Percentiles rank a stretch among this genome's conserved stretches.
Conservation (phyloP, 1,284 basidiomycete genomes). For the Stygiomarasmius scandens region DNA sequence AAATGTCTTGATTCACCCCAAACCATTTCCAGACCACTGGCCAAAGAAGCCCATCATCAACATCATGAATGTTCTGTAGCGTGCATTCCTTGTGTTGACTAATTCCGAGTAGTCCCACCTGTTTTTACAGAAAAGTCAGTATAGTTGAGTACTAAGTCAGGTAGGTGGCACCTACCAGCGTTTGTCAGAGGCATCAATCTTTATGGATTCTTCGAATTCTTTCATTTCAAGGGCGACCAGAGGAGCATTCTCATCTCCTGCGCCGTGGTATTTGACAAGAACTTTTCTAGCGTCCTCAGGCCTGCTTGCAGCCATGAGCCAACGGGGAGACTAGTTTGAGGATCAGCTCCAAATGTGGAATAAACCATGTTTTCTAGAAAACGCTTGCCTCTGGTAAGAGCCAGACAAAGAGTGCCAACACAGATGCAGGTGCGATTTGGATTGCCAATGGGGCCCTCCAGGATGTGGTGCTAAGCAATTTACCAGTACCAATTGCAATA, state of each 20-base stretch:
- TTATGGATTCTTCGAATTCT: conserved; percentile 58
- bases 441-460: conserved; percentile 55
- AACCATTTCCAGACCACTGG: conserved; percentile 54
- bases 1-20: conserved; percentile 42
- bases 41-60: conserved; percentile 56
- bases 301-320: conserved; percentile 56
- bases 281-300: conserved; percentile 50
- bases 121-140: neutral
- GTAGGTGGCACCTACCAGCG: conserved; percentile 41
- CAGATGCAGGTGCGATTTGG: conserved; percentile 52
- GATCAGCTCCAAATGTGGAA: neutral
- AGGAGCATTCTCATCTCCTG: conserved; percentile 48
- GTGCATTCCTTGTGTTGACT: conserved; percentile 46
- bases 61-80: conserved; percentile 52
- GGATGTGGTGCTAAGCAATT: conserved; percentile 39
- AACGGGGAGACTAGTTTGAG: conserved; percentile 47
- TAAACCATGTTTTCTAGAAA: neutral
- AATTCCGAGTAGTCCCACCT: conserved; percentile 56
- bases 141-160: too few species aligned
- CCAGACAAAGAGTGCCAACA: conserved; percentile 43
- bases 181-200: conserved; percentile 60
- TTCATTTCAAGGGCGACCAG: conserved; percentile 56
- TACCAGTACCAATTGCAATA: conserved; percentile 49
- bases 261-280: conserved; percentile 57
- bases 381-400: conserved; percentile 50